Base-by-base conservation (phyloP, 2,329 filamentous ascomycete genomes). In the Eutypella sp. region DNA sequence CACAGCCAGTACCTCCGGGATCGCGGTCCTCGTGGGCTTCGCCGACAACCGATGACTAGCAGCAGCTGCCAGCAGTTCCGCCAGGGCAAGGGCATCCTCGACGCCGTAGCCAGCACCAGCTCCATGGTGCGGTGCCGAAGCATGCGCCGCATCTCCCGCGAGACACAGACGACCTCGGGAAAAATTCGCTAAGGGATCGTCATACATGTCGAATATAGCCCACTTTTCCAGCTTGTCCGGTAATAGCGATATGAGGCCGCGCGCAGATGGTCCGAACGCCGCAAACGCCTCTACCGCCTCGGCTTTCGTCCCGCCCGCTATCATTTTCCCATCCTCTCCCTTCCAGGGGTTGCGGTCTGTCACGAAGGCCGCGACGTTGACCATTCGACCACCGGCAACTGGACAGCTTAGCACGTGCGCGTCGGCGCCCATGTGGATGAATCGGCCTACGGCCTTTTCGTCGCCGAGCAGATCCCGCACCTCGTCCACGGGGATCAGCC, bases 331-430 rank as follows among this genome's bases (percentile, higher is more conserved):
- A 18, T 47, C 27, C 20, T 42, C 36, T 13, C 40, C 53, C 5
- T 23, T 36, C 67, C 68, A 72, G 2, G 57, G 33, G 0, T 48
- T 41, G 0, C 62, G 46, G 13, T 68, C 57, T 1, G 67, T 60
- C n/a, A 65, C 60, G 11, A 66, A 62, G 41, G 13, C 6, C 73
- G 73, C 1, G 75, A 76, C 68, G 55, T 84, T 84, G 63, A 82
- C 72, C 1, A 72, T 69, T 9, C 67, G 67, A 8, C 6, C 16
- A 9, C n/a, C 16, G 41, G 41, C 15, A 16, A 84, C 76, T 0
- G 81, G 79, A 54, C 82, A 84, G 0, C 75, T 78, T 20, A 84
- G 64, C 3, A 81, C 54, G 57, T 84, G 79, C 0, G 72, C 76
- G 40, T 69, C 61, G 0, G 71, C 72, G 0, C 78, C 80, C 41